These are phyloP conservation scores for Coniophora puteana DNA, from an alignment of 1,284 basidiomycete species.

Conservation along the genomic window DNA sequence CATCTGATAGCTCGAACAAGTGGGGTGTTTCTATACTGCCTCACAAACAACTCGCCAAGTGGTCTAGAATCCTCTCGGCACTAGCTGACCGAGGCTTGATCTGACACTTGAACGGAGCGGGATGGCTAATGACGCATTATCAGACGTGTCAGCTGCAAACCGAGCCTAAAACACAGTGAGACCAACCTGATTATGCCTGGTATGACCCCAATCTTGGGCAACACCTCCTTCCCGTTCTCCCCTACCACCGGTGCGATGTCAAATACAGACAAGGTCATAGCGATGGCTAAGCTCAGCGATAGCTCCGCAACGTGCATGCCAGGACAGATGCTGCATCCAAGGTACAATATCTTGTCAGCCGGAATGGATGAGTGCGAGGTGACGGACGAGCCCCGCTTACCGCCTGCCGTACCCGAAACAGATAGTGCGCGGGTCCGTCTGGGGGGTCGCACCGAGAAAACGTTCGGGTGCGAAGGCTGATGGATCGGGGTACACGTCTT, in stretches of 20 bases:
- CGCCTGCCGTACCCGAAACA: conserved; percentile 6
- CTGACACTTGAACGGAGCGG: conserved; percentile 51
- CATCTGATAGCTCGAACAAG: too few species aligned
- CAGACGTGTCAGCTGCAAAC: too few species aligned
- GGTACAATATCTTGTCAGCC: background rate
- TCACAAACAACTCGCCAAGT: too few species aligned
- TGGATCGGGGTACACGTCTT: background rate
- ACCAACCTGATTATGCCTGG: too few species aligned
- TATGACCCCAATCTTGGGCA: too few species aligned
- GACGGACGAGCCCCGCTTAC: background rate
- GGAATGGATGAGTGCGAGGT: too few species aligned
- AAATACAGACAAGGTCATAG: conserved; percentile 45
- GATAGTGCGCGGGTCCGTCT: background rate
- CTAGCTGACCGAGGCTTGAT: conserved; percentile 51
- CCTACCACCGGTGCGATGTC: conserved; percentile 9
- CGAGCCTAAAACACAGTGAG: too few species aligned
- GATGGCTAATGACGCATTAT: conserved; percentile 46
- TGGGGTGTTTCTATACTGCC: too few species aligned
- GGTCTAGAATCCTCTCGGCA: too few species aligned
- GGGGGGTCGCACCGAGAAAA: conserved; percentile 2
- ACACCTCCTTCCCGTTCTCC: too few species aligned
- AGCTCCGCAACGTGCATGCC: conserved; percentile 52
- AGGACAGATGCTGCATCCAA: background rate
- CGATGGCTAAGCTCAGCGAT: conserved; percentile 45
- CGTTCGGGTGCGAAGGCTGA: background rate